These are phyloP conservation scores for Silene conica DNA, from an alignment of 148 eudicot genomes.

Conservation along the genomic window DNA sequence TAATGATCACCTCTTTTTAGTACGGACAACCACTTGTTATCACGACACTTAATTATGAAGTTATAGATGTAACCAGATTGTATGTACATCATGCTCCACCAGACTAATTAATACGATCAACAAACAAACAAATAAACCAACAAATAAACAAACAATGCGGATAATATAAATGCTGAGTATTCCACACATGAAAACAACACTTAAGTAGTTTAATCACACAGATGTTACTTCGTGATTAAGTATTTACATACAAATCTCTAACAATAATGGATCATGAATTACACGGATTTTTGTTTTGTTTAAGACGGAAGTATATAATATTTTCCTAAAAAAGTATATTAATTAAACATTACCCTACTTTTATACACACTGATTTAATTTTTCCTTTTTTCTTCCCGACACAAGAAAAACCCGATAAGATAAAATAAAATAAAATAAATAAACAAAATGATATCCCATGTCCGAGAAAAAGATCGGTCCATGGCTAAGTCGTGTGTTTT, in stretches of 20 bases:
- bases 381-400: not conserved
- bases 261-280: not conserved
- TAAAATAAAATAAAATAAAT: slow-evolving; percentile 10
- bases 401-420: not conserved
- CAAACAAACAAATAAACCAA: not conserved
- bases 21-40: not conserved
- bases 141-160: not conserved
- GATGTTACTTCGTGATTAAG: slow-evolving; percentile 17
- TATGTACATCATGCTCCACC: not conserved
- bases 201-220: slow-evolving; percentile 4
- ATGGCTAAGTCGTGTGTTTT: slow-evolving; percentile 11
- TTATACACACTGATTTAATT: not conserved
- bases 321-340: slow-evolving; percentile 15
- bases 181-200: not conserved
- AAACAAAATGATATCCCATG: slow-evolving; percentile 24
- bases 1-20: not conserved
- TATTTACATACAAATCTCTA: slow-evolving; percentile 22
- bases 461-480: slow-evolving; percentile 32
- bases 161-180: not conserved
- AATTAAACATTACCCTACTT: not conserved
- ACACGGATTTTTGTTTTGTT: not conserved
- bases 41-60: not conserved
- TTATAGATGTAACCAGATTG: not conserved
- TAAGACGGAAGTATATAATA: not conserved
- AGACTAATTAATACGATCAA: not conserved